Base-by-base conservation (phyloP, 2,329 filamentous ascomycete species). In the Colletotrichum sidae region DNA sequence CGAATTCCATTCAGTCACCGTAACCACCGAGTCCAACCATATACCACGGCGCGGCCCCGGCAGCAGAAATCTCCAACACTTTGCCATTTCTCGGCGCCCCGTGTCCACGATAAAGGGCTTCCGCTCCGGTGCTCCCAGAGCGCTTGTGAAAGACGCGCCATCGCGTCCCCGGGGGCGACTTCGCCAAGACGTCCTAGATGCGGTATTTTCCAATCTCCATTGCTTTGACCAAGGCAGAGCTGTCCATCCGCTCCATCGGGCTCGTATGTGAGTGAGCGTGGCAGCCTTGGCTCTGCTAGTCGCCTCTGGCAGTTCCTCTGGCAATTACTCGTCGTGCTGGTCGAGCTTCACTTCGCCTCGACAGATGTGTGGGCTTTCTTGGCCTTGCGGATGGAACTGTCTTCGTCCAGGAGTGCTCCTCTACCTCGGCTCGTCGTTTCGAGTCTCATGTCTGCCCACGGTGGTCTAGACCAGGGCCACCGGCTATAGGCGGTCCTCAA, bases 181-280 rank as follows among this genome's bases (percentile, higher is more conserved):
- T 53, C 42, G 63, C 63, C 63, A 66, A 66, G 63, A 53, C 39
- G 15, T 37, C 41, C 47, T 47, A 57, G 42, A 57, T 66, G 63
- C 42, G 63, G 58, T 42, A 62, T 63, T 57, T 63, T 63, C 34
- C 12, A 33, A 12, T 34, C 33, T 9, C 46, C 45, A 12, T 49
- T 15, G n/a, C 46, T 6, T 8, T 25, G 3, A 46, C 25, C 44
- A n/a, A 13, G 10, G 13, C 17, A 2, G 12, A 12, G 15, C 42
- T 15, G 42, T 13, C 12, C 15, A 13, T 15, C 15, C 13, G 42
- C 44, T 47, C 44, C 54, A 39, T 55, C 42, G 25, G 33, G 25
- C 37, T 56, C 44, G 54, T 56, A 56, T 56, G 54, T 13, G 38
- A 41, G 9, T 13, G 38, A 17, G 15, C 4, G 9, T 41, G 38